A percentile compares a stretch with the other conserved stretches of the same genome.
Conservation (phyloP, 2,329 filamentous ascomycete species). For the Diplodia scrobiculata region DNA sequence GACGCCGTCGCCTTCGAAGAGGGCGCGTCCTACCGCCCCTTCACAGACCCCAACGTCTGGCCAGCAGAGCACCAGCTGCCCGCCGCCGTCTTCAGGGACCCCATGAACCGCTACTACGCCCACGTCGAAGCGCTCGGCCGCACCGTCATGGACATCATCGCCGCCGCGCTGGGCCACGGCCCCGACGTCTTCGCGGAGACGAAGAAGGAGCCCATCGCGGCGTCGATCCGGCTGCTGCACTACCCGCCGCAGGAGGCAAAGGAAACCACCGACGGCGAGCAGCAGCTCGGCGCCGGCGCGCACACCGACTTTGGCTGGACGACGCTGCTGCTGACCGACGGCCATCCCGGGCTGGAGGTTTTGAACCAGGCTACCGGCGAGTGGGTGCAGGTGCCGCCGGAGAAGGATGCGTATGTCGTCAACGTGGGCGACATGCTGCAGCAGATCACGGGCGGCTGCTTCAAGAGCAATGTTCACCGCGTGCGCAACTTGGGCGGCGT, state of each 20-base stretch:
- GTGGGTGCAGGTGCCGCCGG: constrained; percentile 47
- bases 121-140: constrained; percentile 4
- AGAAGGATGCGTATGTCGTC: constrained; percentile 43
- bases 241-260: constrained; percentile 30
- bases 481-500: constrained; percentile 57
- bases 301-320: constrained; percentile 62
- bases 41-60: constrained; percentile 27
- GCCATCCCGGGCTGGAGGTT: constrained; percentile 56
- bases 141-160: constrained; percentile 14
- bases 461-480: constrained; percentile 58
- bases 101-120: constrained; percentile 15
- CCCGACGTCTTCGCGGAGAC: constrained; percentile 9
- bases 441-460: constrained; percentile 56
- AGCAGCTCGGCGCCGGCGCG: constrained; percentile 45
- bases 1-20: not conserved
- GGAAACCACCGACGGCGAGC: not conserved
- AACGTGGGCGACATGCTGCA: constrained; percentile 47
- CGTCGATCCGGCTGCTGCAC: constrained; percentile 31
- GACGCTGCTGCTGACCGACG: constrained; percentile 59
- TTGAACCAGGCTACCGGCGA: constrained; percentile 48
- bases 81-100: not conserved
- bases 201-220: constrained; percentile 18
- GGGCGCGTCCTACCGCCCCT: constrained; percentile 3
- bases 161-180: constrained; percentile 5
- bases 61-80: constrained; percentile 7